These are phyloP conservation scores for Candida coquimbonensis DNA, from an alignment of 805 yeast genomes.

Conservation along the genomic window DNA sequence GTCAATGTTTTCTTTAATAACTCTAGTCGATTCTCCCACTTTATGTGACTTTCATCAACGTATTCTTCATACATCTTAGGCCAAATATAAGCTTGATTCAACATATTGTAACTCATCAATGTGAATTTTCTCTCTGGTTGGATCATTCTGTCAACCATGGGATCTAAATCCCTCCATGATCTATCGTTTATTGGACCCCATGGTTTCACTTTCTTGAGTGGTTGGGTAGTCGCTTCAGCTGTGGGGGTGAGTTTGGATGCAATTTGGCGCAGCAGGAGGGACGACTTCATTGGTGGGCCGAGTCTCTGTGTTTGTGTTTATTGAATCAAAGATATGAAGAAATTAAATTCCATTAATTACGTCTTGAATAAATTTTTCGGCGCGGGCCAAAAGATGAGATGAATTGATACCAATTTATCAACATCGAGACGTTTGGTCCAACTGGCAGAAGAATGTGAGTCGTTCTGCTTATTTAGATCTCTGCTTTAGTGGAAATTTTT, in stretches of 20 bases:
- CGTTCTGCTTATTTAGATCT: too few species aligned
- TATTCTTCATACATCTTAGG: constrained; percentile 45
- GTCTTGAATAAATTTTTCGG: neutral
- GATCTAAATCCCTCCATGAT: constrained; percentile 7
- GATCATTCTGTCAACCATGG: constrained; percentile 1
- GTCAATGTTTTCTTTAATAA: constrained; percentile 31
- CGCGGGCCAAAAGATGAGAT: too few species aligned
- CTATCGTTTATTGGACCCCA: constrained; percentile 4
- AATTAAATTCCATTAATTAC: too few species aligned
- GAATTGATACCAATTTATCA: too few species aligned
- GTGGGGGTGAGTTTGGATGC: neutral
- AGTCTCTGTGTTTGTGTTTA: too few species aligned
- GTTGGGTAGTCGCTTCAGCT: neutral
- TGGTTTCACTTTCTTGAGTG: neutral
- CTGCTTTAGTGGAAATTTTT: too few species aligned
- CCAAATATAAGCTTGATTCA: constrained; percentile 56
- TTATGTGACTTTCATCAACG: constrained; percentile 37
- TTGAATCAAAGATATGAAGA: neutral
- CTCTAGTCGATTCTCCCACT: constrained; percentile 43
- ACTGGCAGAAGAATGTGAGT: too few species aligned
- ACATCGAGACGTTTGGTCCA: too few species aligned
- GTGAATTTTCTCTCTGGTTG: constrained; percentile 1
- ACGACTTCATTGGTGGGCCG: too few species aligned
- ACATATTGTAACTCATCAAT: constrained; percentile 37
- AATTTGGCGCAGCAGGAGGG: neutral